A percentile compares a stretch with the other conserved stretches of the same genome.
These are phyloP conservation scores for Coemansia sp. DNA, from an alignment of 192 early-diverging fungal species.

Conservation along the genomic window DNA sequence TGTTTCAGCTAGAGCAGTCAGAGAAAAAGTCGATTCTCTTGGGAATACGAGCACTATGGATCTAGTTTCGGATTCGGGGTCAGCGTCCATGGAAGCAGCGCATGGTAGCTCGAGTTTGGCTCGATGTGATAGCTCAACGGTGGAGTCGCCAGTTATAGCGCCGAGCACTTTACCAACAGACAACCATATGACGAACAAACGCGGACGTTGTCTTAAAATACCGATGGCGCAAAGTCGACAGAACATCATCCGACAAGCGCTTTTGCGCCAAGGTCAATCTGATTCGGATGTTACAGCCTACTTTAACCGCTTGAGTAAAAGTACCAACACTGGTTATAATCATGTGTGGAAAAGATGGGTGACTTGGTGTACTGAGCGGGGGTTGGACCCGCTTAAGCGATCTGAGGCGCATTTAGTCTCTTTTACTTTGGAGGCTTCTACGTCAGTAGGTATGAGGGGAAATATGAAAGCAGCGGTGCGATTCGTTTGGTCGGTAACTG, in stretches of 20 bases:
- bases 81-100: neutral
- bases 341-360: neutral
- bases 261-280: neutral
- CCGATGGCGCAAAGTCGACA: neutral
- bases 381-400: neutral
- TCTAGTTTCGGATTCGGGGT: neutral
- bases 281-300: neutral
- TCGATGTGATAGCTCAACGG: neutral
- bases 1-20: neutral
- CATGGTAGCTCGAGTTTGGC: neutral
- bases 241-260: neutral
- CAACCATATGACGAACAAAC: neutral
- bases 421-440: neutral
- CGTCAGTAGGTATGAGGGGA: neutral
- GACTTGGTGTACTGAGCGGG: neutral
- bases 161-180: neutral
- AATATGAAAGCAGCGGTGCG: slow-evolving; percentile 5
- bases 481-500: slow-evolving; percentile 16
- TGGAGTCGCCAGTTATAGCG: neutral
- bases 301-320: neutral
- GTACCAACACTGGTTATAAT: neutral
- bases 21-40: neutral
- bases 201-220: neutral
- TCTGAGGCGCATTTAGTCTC: neutral
- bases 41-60: neutral